These are phyloP conservation scores for Cydonia oblonga DNA, from an alignment of 331 rosid genomes.

Conservation along the genomic window DNA sequence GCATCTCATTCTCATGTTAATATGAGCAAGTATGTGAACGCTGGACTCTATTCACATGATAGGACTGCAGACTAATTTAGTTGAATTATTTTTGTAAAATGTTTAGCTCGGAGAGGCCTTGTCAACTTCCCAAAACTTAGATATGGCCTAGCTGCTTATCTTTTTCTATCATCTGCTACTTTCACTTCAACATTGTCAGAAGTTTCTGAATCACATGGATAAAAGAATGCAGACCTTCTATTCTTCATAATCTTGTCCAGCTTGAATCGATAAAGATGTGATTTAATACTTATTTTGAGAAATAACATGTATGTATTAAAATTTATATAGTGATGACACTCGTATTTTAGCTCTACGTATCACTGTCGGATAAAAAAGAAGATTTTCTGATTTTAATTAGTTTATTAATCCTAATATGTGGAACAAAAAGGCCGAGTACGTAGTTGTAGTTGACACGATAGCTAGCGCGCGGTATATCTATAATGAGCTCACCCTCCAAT, in stretches of 20 bases:
- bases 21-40: neutral
- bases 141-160: neutral
- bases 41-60: neutral
- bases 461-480: neutral
- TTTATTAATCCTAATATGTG: neutral
- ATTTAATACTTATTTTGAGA: neutral
- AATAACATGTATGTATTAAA: neutral
- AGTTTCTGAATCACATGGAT: neutral
- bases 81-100: neutral
- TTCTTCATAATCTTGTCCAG: neutral
- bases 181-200: neutral
- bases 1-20: neutral
- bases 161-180: neutral
- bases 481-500: neutral
- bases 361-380: neutral
- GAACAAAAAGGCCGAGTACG: neutral
- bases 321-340: neutral
- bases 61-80: neutral
- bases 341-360: neutral
- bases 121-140: neutral
- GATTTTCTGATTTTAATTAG: neutral
- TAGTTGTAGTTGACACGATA: neutral
- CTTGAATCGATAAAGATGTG: neutral
- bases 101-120: no score
- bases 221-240: neutral